Percentiles rank a stretch among this genome's conserved stretches.
These are phyloP conservation scores for Pleurotus tuoliensis DNA, from an alignment of 768 basidiomycete species.

Conservation along the genomic window DNA sequence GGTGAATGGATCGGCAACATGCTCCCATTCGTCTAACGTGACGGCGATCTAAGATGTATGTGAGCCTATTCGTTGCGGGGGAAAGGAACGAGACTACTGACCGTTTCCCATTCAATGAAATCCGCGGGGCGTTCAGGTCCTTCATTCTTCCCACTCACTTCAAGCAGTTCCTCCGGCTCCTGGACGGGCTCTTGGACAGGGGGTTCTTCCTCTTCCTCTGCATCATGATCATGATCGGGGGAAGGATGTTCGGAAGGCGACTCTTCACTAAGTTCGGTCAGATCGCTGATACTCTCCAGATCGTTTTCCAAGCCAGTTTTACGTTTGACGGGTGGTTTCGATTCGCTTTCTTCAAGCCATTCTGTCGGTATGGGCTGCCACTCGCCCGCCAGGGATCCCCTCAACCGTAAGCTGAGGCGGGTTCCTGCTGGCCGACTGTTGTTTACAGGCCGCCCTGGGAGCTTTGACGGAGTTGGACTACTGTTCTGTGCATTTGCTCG, in stretches of 20 bases:
- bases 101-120: constrained; percentile 92
- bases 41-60: constrained; percentile 62
- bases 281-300: constrained; percentile 60
- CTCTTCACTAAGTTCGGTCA: constrained; percentile 70
- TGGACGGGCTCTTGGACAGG: constrained; percentile 9
- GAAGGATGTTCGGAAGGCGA: constrained; percentile 10
- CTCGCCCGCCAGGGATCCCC: constrained; percentile 49
- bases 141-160: constrained; percentile 13
- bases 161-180: constrained; percentile 8
- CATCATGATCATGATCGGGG: background rate
- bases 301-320: constrained; percentile 64
- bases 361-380: constrained; percentile 82
- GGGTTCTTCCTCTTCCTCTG: background rate
- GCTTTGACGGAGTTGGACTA: background rate
- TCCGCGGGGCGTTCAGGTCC: constrained; percentile 32
- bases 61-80: background rate
- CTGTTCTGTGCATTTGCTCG: background rate
- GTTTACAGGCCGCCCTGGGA: background rate
- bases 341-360: constrained; percentile 41
- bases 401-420: constrained; percentile 61
- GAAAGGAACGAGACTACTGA: constrained; percentile 30
- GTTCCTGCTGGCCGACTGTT: constrained; percentile 45
- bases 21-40: constrained; percentile 82
- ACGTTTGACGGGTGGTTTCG: background rate
- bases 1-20: constrained; percentile 69